Percentiles rank a stretch among this genome's conserved stretches.
These are phyloP conservation scores for Fusarium sp. DNA, from an alignment of 2,329 filamentous ascomycete genomes.

Conservation along the genomic window DNA sequence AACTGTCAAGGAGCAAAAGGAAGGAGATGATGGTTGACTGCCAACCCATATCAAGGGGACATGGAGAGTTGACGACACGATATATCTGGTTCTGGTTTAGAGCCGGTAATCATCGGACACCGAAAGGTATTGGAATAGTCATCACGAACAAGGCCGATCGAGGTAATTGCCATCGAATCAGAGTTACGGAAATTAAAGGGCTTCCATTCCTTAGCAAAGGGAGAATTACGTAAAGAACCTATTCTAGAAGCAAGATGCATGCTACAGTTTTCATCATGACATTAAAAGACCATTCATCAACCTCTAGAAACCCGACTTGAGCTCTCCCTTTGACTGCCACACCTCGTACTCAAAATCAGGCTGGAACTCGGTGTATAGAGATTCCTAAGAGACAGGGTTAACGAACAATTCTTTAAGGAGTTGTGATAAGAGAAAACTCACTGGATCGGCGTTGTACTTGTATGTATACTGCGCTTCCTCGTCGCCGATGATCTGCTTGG, in stretches of 20 bases:
- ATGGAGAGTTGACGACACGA: background rate
- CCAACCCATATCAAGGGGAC: background rate
- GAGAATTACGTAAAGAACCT: background rate
- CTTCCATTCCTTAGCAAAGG: background rate
- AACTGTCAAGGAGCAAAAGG: background rate
- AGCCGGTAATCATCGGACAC: background rate
- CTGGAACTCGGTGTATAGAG: conserved; percentile 51
- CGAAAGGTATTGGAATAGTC: background rate
- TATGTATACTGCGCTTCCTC: conserved; percentile 56
- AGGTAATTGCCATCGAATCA: background rate
- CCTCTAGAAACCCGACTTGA: conserved; percentile 25
- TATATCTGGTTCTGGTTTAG: background rate
- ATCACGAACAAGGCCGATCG: background rate
- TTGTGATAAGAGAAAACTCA: conserved; percentile 7
- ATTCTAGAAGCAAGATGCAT: background rate
- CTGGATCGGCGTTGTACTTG: conserved; percentile 47
- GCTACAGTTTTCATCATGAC: background rate
- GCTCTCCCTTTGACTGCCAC: conserved; percentile 45
- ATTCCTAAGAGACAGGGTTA: conserved; percentile 37
- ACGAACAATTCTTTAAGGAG: accelerated
- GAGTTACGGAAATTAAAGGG: background rate
- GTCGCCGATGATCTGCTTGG: conserved; percentile 48
- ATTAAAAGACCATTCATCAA: background rate
- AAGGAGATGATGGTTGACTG: background rate
- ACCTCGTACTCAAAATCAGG: conserved; percentile 51